Base-by-base conservation (phyloP, 1,139 yeast species). In the Pichia sp. region DNA sequence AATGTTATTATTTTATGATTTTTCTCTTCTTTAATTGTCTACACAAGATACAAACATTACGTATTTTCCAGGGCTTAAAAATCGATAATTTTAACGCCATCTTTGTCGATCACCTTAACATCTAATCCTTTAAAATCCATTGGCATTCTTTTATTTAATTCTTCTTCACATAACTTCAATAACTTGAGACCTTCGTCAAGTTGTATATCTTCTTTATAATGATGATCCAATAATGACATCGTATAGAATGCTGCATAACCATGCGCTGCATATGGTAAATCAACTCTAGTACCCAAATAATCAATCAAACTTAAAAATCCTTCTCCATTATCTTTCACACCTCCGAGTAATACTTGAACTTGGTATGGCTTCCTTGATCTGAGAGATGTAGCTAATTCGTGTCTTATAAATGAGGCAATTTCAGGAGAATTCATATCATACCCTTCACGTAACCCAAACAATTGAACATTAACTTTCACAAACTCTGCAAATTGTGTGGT, bases 181-280 rank as follows among this genome's bases (percentile, higher is more conserved):
- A 92, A 73, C 44, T 79, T 72, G 52, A 92, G 61, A 1, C 97
- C 99, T 49, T 88, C 94, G 33, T 81, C 88, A 40, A 77, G 66
- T 9, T 77, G 70, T 81, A 90, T 77, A 55, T 81, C 94, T 41
- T 81, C 75, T 60, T 82, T 75, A 66, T 90, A 88, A 66, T 90
- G 96, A 56, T 84, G 88, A 68, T 92, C 99, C 56, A 94, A 73
- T 52, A 92, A 70, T 4, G 98, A 85, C 63, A 87, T 75, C 39
- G 95, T 81, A 65, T 92, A 92, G 65, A 88, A 94, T 3, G 95
- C 95, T 34, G 98, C 95, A 60, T 94, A 92, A 3, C 98, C 98
- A 60, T 88, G 96, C 3, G 96, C 95, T 10, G 95, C 97, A 61
- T 94, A 92, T 27, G 98, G 97, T 49, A 92, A 72, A 50, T 83